These are phyloP conservation scores for Cystofilobasidium bisporidii DNA, from an alignment of 768 basidiomycete species.

Conservation along the genomic window DNA sequence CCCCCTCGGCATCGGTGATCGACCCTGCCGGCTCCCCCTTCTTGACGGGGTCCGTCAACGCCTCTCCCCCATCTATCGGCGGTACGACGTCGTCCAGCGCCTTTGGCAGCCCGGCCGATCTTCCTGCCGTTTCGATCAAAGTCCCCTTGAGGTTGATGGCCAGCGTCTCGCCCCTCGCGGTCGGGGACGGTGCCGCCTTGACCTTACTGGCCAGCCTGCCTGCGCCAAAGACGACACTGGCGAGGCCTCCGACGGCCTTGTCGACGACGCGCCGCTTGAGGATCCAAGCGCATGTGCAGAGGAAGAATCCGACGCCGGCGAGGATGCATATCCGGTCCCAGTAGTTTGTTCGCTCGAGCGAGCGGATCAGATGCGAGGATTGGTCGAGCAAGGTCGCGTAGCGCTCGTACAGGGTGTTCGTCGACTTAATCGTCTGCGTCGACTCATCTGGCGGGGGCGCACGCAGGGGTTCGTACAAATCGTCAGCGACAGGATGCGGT, in stretches of 20 bases:
- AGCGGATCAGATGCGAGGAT: conserved; percentile 74
- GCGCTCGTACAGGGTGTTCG: conserved; percentile 66
- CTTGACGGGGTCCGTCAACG: neutral
- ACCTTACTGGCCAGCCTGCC: neutral
- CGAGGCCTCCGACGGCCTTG: conserved; percentile 62
- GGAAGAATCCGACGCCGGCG: conserved; percentile 68
- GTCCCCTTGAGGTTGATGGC: neutral
- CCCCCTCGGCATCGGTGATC: neutral
- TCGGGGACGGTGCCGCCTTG: no score
- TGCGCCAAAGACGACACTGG: conserved; percentile 57
- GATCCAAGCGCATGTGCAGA: conserved; percentile 73
- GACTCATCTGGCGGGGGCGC: conserved; percentile 53
- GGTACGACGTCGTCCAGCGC: neutral
- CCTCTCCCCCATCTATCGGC: neutral
- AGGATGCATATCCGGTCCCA: conserved; percentile 81
- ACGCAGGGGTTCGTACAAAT: no score
- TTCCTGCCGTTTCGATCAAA: neutral
- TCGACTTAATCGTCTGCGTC: conserved; percentile 61
- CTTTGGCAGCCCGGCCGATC: neutral
- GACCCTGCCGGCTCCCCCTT: neutral
- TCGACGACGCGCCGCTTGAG: conserved; percentile 80
- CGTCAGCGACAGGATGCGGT: no score
- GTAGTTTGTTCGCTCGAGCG: conserved; percentile 83
- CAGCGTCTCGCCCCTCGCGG: no score
- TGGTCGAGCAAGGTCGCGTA: conserved; percentile 61